Evolutionary conservation across 768 basidiomycete genomes (phyloP), one percentile per base, ranked within the genome.

Genomic region (Galerina sulciceps): DNA sequence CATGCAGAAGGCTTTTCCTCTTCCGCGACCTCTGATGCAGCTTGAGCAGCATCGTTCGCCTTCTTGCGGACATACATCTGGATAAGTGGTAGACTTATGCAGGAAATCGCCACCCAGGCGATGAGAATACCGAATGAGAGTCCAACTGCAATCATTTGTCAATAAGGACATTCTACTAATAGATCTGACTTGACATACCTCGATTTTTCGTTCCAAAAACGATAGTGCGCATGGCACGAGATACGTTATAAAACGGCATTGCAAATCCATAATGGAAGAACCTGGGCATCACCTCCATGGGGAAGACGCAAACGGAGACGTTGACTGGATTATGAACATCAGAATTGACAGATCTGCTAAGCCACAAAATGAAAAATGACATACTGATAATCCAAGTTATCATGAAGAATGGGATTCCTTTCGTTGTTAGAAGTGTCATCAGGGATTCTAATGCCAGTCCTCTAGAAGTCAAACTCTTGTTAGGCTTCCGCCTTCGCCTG

Each of bases 221-320:
- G 58, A 90, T 73, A 11, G 81, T 74, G 15, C 88, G 78, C 35
- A 82, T 79, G 4, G 85, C 80, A 20, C 74, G 69, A 15, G 84
- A 80, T 20, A 88, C 77, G 61, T 88, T 87, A 65, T 85, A 88
- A 63, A 89, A 87, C 1, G 88, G 88, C 65, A 76, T 78, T 1
- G 82, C 87, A 64, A 82, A 85, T 5, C 86, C 88, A 58, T 88
- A 88, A 47, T 77, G 79, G 73, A 79, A 87, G 57, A 88, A 57
- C 34, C 58, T 63, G 0, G 85, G 84, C 18, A 86, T 73, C 4
- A 84, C 68, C 52, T 81, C 77, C 42, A 85, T 75, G 1, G 87
- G 86, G 63, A 79, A 81, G 40, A 79, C 73, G 17, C 76, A 75
- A 20, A 88, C 85, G 1, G 86, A 80, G 17, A 87, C 81, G 62